Evolutionary conservation across 1,139 yeast genomes (phyloP).

Genomic region (Yamadazyma trypodendri): DNA sequence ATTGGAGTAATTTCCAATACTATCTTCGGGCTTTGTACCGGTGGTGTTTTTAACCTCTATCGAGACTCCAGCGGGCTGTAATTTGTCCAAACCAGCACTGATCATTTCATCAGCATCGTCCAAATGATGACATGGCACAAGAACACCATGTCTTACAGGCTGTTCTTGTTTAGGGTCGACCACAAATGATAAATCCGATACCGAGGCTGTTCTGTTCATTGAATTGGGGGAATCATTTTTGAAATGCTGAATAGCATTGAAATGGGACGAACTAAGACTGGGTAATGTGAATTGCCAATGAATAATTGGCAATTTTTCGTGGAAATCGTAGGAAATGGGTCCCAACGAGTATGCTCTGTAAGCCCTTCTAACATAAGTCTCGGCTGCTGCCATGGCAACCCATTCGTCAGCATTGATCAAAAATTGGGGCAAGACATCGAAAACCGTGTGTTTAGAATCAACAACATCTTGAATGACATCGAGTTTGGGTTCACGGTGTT

Average conservation of each 20-base stretch:
- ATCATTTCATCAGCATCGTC: slow-evolving; percentile 89
- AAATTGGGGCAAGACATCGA: slow-evolving; percentile 92
- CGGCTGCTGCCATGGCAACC: slow-evolving; percentile 94
- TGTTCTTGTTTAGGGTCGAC: slow-evolving; percentile 60
- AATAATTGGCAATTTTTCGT: slow-evolving; percentile 64
- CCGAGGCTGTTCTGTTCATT: slow-evolving; percentile 86
- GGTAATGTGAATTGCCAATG: slow-evolving; percentile 94
- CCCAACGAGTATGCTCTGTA: slow-evolving; percentile 93
- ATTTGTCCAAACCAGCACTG: slow-evolving; percentile 68
- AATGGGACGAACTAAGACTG: slow-evolving; percentile 63
- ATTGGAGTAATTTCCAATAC: slow-evolving; percentile 49
- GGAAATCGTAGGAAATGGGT: slow-evolving; percentile 62
- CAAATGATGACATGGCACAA: slow-evolving; percentile 77
- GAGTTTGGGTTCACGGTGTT: slow-evolving; percentile 80
- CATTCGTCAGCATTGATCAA: slow-evolving; percentile 80
- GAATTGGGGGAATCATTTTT: slow-evolving; percentile 34
- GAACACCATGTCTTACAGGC: slow-evolving; percentile 77
- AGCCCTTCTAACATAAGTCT: slow-evolving; percentile 93
- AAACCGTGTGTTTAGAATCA: slow-evolving; percentile 93
- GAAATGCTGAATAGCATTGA: slow-evolving; percentile 58
- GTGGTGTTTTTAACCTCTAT: slow-evolving; percentile 22
- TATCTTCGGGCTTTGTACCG: slow-evolving; percentile 16
- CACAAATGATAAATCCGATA: slow-evolving; percentile 85
- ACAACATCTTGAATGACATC: slow-evolving; percentile 85
- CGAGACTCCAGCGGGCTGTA: slow-evolving; percentile 51